phyloP scores from a whole-genome alignment of 371 early-diverging fungal species.

The Fennellomyces sp. region DNA sequence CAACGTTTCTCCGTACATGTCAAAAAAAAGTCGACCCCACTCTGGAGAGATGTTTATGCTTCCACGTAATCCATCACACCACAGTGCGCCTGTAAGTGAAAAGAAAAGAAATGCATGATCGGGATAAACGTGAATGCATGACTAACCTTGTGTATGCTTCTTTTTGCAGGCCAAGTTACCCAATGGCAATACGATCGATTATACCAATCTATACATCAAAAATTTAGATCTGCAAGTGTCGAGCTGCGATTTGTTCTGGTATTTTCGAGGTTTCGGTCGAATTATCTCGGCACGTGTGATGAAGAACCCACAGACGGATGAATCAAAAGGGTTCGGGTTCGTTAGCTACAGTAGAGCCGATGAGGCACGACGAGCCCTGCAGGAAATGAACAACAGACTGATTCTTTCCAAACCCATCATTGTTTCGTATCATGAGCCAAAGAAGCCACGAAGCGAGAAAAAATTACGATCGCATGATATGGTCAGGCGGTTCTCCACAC shows the following conservation, averaged over 20 bases:
- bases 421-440: constrained; percentile 53
- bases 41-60: constrained; percentile 6
- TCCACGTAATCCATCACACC: neutral
- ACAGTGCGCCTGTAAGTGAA: neutral
- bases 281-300: constrained; percentile 58
- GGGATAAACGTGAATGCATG: neutral
- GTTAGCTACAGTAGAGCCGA: constrained; percentile 48
- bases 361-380: constrained; percentile 39
- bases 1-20: constrained; percentile 19
- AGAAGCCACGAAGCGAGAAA: constrained; percentile 30
- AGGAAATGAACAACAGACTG: constrained; percentile 38
- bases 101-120: neutral
- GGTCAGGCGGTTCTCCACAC: constrained; percentile 4
- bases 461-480: neutral
- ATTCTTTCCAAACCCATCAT: constrained; percentile 43
- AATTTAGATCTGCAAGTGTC: constrained; percentile 52
- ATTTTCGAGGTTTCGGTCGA: constrained; percentile 50
- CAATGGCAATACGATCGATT: constrained; percentile 23
- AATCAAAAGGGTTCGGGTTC: constrained; percentile 55
- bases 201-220: constrained; percentile 56
- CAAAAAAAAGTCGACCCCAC: constrained; percentile 17
- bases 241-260: constrained; percentile 46
- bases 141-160: neutral
- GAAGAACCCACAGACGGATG: constrained; percentile 41
- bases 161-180: neutral